A percentile compares a stretch with the other conserved stretches of the same genome.
Conservation (phyloP, 2,329 filamentous ascomycete genomes). For the Pseudogymnoascus sp. region DNA sequence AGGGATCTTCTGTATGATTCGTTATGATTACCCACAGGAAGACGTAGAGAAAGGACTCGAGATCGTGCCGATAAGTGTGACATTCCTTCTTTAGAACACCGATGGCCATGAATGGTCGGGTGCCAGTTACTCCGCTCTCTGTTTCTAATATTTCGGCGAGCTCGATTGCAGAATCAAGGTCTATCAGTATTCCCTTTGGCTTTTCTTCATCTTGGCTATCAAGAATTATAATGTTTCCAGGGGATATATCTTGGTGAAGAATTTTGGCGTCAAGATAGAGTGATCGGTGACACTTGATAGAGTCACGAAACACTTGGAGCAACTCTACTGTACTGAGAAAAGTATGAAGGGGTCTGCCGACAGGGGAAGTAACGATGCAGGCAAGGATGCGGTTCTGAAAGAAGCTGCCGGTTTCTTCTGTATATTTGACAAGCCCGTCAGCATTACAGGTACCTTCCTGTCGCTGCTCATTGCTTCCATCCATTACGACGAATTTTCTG, state of each 20-base stretch:
- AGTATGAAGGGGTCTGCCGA: background rate
- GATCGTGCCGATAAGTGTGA: conserved; percentile 22
- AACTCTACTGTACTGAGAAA: background rate
- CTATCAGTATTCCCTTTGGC: conserved; percentile 20
- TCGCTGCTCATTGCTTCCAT: background rate
- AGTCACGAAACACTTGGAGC: background rate
- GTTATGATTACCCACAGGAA: conserved; percentile 22
- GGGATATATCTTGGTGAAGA: background rate
- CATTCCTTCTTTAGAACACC: conserved; percentile 16
- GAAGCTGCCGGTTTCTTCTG: background rate
- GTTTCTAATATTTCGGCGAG: conserved; percentile 7
- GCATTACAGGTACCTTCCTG: background rate
- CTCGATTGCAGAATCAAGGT: conserved; percentile 20
- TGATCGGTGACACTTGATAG: background rate
- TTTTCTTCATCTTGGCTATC: conserved; percentile 15
- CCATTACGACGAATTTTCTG: background rate
- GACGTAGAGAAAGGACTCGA: conserved; percentile 23
- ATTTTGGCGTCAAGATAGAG: background rate
- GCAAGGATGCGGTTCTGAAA: background rate
- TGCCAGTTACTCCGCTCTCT: conserved; percentile 15
- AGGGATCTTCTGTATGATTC: conserved; percentile 14
- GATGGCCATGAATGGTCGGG: conserved; percentile 22
- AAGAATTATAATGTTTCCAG: conserved; percentile 12
- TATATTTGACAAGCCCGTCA: background rate
- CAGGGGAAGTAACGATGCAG: background rate